Conservation (phyloP, 176 grass and related monocot genomes). For the Bonia amplexicaulis region DNA sequence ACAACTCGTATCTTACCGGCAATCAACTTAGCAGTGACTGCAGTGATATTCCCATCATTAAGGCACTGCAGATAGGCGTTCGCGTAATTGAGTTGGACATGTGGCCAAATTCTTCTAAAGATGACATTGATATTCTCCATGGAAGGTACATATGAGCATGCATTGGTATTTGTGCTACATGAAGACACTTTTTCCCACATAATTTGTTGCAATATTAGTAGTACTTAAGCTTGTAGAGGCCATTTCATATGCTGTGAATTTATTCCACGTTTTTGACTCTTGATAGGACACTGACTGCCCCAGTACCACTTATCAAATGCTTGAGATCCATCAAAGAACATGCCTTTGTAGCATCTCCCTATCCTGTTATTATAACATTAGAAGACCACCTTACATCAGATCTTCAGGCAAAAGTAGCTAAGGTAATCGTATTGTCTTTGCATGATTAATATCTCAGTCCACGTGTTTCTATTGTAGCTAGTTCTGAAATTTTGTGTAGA, state of each 20-base stretch:
- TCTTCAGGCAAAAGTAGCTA: conserved; percentile 91
- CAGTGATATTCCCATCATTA: conserved; percentile 91
- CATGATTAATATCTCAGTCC: conserved; percentile 18
- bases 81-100: conserved; percentile 97
- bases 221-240: background rate
- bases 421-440: conserved; percentile 58
- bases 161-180: background rate
- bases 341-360: conserved; percentile 91
- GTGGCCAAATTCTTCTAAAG: conserved; percentile 95
- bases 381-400: conserved; percentile 92
- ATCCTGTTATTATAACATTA: conserved; percentile 97
- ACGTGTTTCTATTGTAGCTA: conserved; percentile 34
- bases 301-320: conserved; percentile 81
- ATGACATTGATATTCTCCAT: conserved; percentile 90
- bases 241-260: conserved; percentile 11
- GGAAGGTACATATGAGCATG: conserved; percentile 54
- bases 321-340: conserved; percentile 90
- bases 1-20: conserved; percentile 92
- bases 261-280: conserved; percentile 19
- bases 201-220: background rate
- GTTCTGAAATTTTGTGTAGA: conserved; percentile 64
- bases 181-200: background rate
- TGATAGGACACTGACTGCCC: conserved; percentile 89
- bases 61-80: conserved; percentile 82
- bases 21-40: conserved; percentile 99